Base-by-base conservation (phyloP, 2,329 filamentous ascomycete species). In the Elsinoe australis region DNA sequence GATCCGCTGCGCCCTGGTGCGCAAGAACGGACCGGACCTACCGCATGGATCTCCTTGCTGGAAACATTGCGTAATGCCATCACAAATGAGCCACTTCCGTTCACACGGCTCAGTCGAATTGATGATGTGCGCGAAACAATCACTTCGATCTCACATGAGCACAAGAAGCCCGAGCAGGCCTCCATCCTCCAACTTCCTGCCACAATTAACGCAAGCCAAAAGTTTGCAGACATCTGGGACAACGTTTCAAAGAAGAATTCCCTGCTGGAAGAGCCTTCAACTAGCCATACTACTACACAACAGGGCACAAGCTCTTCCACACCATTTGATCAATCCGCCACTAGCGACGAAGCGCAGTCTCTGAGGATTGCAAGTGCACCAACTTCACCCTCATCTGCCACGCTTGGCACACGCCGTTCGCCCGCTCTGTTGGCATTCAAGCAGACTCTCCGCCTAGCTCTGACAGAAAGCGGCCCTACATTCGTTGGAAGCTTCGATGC, bases 161-260 rank as follows among this genome's bases (percentile, higher is more conserved):
- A 29, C 10, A 32, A 3, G 4, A 21, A 32, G 39, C 39, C 22
- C 9, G 21, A 26, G 22, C 36, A 24, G 12, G 22, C n/a, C n/a
- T n/a, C n/a, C n/a, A n/a, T n/a, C n/a, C n/a, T n/a, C n/a, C n/a
- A n/a, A n/a, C n/a, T n/a, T n/a, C n/a, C n/a, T n/a, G n/a, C n/a
- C n/a, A n/a, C n/a, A n/a, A n/a, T n/a, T 29, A 29, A 6, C 26
- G 12, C 6, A 7, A 12, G 26, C 26, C 5, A 24, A 15, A 31
- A 24, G 10, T 44, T 44, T 32, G 39, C 26, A 3, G 39, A 44
- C 15, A 28, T 44, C 24, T 44, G 39, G 39, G 39, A 44, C 14
- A 44, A 44, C n/a, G 28, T 24, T 8, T 14, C 10, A 26, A 26
- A 21, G 18, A n/a, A n/a, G n/a, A n/a, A n/a, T n/a, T n/a, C n/a